Evolutionary conservation across 352 stramenopile species (phyloP), one percentile per base, ranked within the genome.

Genomic region (Globisporangium paroecandrum): DNA sequence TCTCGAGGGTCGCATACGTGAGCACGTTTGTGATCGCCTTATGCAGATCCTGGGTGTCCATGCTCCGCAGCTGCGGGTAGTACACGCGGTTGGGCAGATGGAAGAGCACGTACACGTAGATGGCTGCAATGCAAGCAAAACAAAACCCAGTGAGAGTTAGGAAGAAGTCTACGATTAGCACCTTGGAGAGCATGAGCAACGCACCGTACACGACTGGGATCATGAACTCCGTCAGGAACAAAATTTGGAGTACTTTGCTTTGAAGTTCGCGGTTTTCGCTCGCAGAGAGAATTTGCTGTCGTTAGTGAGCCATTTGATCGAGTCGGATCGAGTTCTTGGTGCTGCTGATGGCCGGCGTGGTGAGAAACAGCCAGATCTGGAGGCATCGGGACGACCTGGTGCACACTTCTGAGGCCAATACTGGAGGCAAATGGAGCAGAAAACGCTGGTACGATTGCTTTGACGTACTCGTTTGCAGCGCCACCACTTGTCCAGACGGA

Each of bases 101-200:
- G 54, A 73, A 83, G 58, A 80, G 71, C 41, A 65, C 29, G 4
- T 69, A 46, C 5, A 73, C 60, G 59, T 86, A 83, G 1, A 63
- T 29, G 9, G 58, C 76, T 82, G 32, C 32, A 10, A 38, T 38
- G 3, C 32, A 38, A 38, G 32, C 32, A 38, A 38, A 38, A 12
- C 7, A 10, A 38, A 0, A 38, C 32, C 32, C 32, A 38, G 32
- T 38, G 9, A 69, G 55, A 65, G 36, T 72, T 51, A 29, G 27
- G 27, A 29, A 29, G 27, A 29, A 29, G 2, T 29, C 27, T 29
- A 29, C 27, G 27, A 29, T 29, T 51, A 51, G 43, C 4, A 6
- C 43, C 9, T 38, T 12, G 32, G 43, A 51, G 12, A 72, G 38
- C 65, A 46, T 64, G 58, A 67, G 27, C 27, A 2, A 5, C 27